Evolutionary conservation across 257 asterid genomes (phyloP).

Genomic region (Fraxinus excelsior): DNA sequence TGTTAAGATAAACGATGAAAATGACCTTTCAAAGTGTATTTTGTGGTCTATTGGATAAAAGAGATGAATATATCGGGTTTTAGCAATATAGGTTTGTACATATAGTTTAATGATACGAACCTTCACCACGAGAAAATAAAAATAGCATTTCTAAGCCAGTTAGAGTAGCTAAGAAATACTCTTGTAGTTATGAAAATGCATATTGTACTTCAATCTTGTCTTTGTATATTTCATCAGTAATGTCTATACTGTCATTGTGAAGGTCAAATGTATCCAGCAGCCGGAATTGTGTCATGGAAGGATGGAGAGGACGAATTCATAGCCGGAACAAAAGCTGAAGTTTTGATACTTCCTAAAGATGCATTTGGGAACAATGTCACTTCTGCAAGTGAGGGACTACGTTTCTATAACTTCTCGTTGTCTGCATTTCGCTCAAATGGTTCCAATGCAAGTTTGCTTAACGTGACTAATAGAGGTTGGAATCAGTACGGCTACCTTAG

Average conservation of each 20-base stretch:
- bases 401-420: constrained; percentile 42
- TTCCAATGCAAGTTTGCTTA: constrained; percentile 40
- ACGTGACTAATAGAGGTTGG: constrained; percentile 61
- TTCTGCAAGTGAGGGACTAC: constrained; percentile 41
- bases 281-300: constrained; percentile 66
- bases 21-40: background rate
- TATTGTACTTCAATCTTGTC: background rate
- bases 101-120: background rate
- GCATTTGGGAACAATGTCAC: constrained; percentile 89
- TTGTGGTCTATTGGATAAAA: background rate
- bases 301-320: constrained; percentile 54
- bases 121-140: background rate
- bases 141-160: background rate
- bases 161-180: background rate
- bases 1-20: background rate
- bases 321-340: constrained; percentile 60
- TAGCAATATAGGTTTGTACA: background rate
- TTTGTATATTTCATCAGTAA: background rate
- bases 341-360: constrained; percentile 73
- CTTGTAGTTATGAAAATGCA: background rate
- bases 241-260: constrained; percentile 20
- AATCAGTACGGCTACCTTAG: constrained; percentile 49
- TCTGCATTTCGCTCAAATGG: constrained; percentile 43
- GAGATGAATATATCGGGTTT: background rate
- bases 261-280: constrained; percentile 79